Percentiles rank a stretch among this genome's conserved stretches.
phyloP scores from a whole-genome alignment of 495 filamentous ascomycete species.

The Lepraria neglecta region DNA sequence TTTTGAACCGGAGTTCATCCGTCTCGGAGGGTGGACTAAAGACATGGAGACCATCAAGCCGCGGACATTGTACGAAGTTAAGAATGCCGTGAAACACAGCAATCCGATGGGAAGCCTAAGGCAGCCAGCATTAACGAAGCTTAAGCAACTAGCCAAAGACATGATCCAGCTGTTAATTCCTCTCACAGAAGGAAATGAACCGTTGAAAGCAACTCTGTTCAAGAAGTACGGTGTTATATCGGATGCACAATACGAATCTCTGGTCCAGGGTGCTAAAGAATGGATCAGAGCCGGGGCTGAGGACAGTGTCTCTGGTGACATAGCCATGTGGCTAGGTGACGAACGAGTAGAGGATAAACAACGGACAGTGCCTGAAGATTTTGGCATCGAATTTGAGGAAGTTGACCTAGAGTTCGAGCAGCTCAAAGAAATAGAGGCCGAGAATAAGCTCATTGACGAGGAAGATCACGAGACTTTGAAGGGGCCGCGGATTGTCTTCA shows the following conservation, averaged over 20 bases:
- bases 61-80: slow-evolving; percentile 59
- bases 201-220: slow-evolving; percentile 45
- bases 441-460: slow-evolving; percentile 41
- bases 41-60: slow-evolving; percentile 57
- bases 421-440: slow-evolving; percentile 58
- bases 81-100: slow-evolving; percentile 29
- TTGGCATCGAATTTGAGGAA: slow-evolving; percentile 53
- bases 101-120: slow-evolving; percentile 34
- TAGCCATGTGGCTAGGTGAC: slow-evolving; percentile 59
- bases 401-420: slow-evolving; percentile 60
- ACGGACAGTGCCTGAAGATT: slow-evolving; percentile 37
- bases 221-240: slow-evolving; percentile 54
- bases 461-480: slow-evolving; percentile 51
- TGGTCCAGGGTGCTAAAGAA: slow-evolving; percentile 46
- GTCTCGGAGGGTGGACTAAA: slow-evolving; percentile 71
- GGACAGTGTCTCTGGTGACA: slow-evolving; percentile 39
- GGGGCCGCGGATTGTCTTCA: slow-evolving; percentile 43
- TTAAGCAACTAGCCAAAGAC: slow-evolving; percentile 41
- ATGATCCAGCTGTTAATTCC: slow-evolving; percentile 47
- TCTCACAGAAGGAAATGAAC: slow-evolving; percentile 32
- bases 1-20: slow-evolving; percentile 62
- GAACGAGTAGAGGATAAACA: slow-evolving; percentile 38
- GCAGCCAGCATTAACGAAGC: slow-evolving; percentile 31
- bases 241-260: slow-evolving; percentile 52
- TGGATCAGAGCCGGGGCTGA: slow-evolving; percentile 42